Conservation (phyloP, 306 rosid species). For the Hippophae gyantsensis region DNA sequence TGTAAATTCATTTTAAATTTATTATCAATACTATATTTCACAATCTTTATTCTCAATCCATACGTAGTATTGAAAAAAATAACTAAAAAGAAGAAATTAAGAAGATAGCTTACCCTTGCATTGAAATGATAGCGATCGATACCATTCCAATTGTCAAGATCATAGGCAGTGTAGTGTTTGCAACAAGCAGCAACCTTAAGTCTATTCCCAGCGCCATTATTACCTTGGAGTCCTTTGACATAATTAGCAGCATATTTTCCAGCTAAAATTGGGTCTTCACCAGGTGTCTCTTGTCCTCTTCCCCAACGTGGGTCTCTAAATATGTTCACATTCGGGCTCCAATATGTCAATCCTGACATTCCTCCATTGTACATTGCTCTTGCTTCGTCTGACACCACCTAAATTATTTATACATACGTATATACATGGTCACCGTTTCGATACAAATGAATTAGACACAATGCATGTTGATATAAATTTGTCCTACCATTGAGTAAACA, state of each 20-base stretch:
- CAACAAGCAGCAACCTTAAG: constrained; percentile 96
- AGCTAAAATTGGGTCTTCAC: constrained; percentile 67
- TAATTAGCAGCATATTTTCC: constrained; percentile 66
- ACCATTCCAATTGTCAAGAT: constrained; percentile 88
- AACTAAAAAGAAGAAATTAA: too few relatives aligned
- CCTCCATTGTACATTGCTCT: constrained; percentile 97
- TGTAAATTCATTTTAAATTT: too few relatives aligned
- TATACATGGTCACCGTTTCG: too few relatives aligned
- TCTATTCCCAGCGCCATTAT: constrained; percentile 35
- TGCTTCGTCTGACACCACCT: constrained; percentile 94
- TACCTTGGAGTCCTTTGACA: constrained; percentile 71
- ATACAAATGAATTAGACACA: too few relatives aligned
- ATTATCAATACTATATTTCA: too few relatives aligned
- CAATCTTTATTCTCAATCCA: too few relatives aligned
- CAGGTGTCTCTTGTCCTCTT: constrained; percentile 88
- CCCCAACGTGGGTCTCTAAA: constrained; percentile 97
- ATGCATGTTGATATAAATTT: too few relatives aligned
- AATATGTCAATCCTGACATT: constrained; percentile 63
- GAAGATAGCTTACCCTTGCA: constrained; percentile 43
- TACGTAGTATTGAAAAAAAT: too few relatives aligned
- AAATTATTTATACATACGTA: too few relatives aligned
- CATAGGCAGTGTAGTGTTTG: constrained; percentile 90
- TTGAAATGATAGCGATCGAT: constrained; percentile 72
- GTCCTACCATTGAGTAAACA: too few relatives aligned
- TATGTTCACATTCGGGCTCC: constrained; percentile 95